phyloP scores from a whole-genome alignment of 306 rosid genomes.

The Quercus ilex region DNA sequence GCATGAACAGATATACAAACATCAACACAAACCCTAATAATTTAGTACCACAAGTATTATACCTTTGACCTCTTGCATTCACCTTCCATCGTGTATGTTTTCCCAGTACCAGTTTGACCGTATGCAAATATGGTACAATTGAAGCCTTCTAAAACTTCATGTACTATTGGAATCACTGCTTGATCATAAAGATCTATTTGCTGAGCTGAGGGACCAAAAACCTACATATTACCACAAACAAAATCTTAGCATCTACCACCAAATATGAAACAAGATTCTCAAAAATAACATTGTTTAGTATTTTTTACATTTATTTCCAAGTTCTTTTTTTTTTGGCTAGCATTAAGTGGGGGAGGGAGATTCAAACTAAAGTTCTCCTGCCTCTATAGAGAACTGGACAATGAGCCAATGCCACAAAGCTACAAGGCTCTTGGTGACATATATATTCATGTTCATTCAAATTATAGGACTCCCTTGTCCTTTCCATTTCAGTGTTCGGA shows the following conservation, averaged over 20 bases:
- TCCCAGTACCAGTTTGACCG: constrained; percentile 96
- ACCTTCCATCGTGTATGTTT: constrained; percentile 95
- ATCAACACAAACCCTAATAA: background rate
- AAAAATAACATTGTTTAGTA: background rate
- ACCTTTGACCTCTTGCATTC: constrained; percentile 93
- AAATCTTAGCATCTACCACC: background rate
- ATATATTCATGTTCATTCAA: background rate
- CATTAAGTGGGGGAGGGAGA: no score
- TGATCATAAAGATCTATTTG: constrained; percentile 85
- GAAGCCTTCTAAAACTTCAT: constrained; percentile 87
- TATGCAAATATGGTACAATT: constrained; percentile 92
- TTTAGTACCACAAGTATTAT: background rate
- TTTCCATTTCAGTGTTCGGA: no score
- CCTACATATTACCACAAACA: constrained; percentile 30
- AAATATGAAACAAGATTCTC: background rate
- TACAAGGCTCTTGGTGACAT: no score
- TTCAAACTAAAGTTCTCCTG: no score
- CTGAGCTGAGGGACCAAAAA: constrained; percentile 84
- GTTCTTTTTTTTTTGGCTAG: background rate
- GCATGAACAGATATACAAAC: background rate
- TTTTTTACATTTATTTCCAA: background rate
- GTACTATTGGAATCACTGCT: constrained; percentile 80
- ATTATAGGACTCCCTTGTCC: background rate
- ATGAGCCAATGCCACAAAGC: no score
- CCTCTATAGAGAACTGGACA: no score